A percentile compares a stretch with the other conserved stretches of the same genome.
Evolutionary conservation across 108 stramenopile species (phyloP).

Genomic region (Pseudonitzschia pungens): DNA sequence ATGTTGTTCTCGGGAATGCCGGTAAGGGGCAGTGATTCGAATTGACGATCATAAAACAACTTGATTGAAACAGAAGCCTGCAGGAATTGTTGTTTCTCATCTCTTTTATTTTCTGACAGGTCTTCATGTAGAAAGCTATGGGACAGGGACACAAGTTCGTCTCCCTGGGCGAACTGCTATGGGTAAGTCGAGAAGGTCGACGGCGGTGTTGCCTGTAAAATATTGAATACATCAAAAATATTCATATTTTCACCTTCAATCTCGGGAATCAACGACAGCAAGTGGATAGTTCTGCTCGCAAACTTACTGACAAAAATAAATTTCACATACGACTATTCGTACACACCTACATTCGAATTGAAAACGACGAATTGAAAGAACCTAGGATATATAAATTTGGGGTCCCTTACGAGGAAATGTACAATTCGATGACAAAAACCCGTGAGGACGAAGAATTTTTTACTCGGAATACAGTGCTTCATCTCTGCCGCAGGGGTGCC

Average conservation of each 20-base stretch:
- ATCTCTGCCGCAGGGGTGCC: constrained; percentile 85
- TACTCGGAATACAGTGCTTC: constrained; percentile 79
- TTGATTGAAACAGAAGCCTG: too few relatives aligned
- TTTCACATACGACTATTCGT: too few relatives aligned
- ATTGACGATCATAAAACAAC: too few relatives aligned
- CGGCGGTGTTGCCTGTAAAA: too few relatives aligned
- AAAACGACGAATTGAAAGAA: constrained; percentile 18
- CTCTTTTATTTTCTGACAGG: constrained; percentile 38
- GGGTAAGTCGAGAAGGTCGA: constrained; percentile 4
- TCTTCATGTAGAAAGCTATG: constrained; percentile 81
- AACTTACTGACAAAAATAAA: too few relatives aligned
- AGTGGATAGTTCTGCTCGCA: too few relatives aligned
- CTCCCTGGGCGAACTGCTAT: constrained; percentile 44
- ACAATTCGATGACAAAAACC: constrained; percentile 67
- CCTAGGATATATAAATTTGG: constrained; percentile 90
- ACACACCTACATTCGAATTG: not conserved
- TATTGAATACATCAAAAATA: not conserved
- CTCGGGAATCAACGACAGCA: not conserved
- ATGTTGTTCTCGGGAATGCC: constrained; percentile 83
- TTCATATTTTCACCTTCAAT: not conserved
- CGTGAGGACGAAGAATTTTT: constrained; percentile 87
- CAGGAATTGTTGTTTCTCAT: not conserved
- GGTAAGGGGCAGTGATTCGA: constrained; percentile 40
- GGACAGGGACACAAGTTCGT: constrained; percentile 88
- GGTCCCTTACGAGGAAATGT: constrained; percentile 89